phyloP scores from a whole-genome alignment of 306 rosid species.

The Castanea crenata region DNA sequence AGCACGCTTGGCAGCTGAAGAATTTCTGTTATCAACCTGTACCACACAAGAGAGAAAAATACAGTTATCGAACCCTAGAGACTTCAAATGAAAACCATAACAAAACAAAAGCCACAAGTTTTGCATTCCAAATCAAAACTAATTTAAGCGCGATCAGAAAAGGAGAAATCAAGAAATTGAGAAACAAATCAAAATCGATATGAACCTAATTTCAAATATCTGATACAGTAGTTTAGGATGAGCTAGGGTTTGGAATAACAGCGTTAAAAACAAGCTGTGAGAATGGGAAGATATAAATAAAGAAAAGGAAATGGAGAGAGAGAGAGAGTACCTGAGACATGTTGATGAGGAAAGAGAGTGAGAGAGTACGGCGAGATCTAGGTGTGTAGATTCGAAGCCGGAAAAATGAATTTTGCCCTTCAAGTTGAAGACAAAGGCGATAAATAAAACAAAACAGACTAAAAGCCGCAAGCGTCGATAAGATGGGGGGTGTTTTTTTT shows the following conservation, averaged over 20 bases:
- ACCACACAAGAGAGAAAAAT: conserved; percentile 2
- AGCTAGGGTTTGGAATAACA: conserved; percentile 12
- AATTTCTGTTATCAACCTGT: conserved; percentile 92
- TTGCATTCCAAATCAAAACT: neutral
- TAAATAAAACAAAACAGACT: no score
- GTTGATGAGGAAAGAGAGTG: neutral
- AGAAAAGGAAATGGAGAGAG: neutral
- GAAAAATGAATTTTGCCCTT: neutral
- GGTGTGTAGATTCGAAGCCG: neutral
- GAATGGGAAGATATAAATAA: neutral
- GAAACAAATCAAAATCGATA: neutral
- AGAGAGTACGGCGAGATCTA: conserved; percentile 3
- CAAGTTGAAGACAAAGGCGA: neutral
- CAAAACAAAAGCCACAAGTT: neutral
- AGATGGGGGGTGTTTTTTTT: neutral
- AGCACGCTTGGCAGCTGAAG: conserved; percentile 97
- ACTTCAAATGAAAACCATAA: neutral
- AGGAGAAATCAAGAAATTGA: neutral
- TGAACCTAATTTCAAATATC: neutral
- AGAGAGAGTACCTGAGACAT: conserved; percentile 53
- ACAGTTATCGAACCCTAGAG: neutral
- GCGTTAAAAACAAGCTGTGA: neutral
- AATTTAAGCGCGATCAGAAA: neutral
- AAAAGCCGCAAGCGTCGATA: neutral
- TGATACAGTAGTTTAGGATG: neutral